Percentiles rank a stretch among this genome's conserved stretches.
These are phyloP conservation scores for Pyrenochaeta sp. DNA, from an alignment of 2,329 filamentous ascomycete species.

Conservation along the genomic window DNA sequence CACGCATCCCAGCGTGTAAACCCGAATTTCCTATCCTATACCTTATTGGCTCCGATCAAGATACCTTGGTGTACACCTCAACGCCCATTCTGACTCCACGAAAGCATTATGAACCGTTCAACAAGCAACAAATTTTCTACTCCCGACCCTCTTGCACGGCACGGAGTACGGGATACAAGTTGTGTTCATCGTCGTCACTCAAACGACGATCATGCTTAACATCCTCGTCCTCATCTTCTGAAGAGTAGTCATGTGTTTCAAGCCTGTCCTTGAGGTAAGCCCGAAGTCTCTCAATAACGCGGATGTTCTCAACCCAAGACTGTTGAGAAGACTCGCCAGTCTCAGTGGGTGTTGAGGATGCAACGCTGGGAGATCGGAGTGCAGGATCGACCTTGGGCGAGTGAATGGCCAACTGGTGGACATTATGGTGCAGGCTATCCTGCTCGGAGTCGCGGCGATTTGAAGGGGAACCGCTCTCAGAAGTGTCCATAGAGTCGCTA, in stretches of 20 bases:
- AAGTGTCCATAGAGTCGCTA: constrained; percentile 50
- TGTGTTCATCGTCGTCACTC: constrained; percentile 50
- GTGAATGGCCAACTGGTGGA: constrained; percentile 48
- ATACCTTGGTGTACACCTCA: constrained; percentile 14
- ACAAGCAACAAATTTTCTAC: constrained; percentile 21
- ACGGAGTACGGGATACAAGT: constrained; percentile 50
- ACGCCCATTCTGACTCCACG: constrained; percentile 26
- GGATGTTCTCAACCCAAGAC: constrained; percentile 69
- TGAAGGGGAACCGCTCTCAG: constrained; percentile 43
- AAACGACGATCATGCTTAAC: constrained; percentile 37
- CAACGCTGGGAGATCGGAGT: constrained; percentile 48
- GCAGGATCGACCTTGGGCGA: constrained; percentile 52
- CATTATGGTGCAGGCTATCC: constrained; percentile 46
- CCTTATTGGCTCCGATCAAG: constrained; percentile 1
- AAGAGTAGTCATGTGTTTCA: constrained; percentile 59
- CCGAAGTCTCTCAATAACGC: constrained; percentile 67
- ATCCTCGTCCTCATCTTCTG: constrained; percentile 44
- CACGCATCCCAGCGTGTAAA: constrained; percentile 8
- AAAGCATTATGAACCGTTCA: constrained; percentile 9
- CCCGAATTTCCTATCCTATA: constrained; percentile 11
- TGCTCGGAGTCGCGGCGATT: constrained; percentile 45
- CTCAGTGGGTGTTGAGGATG: constrained; percentile 45
- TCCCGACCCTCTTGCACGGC: constrained; percentile 50
- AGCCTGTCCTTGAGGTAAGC: constrained; percentile 64
- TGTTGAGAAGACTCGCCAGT: constrained; percentile 53